Conservation (phyloP, 805 yeast species). For the Candida ovalis region DNA sequence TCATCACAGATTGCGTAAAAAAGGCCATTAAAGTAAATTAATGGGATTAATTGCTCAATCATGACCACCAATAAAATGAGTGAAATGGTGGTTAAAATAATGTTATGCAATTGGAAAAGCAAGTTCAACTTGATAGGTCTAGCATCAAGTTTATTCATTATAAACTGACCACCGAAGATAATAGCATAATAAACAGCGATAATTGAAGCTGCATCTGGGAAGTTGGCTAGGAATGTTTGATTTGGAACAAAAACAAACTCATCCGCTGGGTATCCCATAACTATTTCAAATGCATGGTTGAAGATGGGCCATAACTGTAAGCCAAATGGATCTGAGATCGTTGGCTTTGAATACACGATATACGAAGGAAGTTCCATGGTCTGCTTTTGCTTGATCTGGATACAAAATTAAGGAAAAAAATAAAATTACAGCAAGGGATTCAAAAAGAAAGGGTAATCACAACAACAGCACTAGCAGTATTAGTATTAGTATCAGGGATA, state of each 20-base stretch:
- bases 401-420: background rate
- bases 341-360: constrained; percentile 26
- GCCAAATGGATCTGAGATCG: constrained; percentile 43
- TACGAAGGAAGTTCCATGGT: constrained; percentile 18
- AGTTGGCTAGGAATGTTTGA: constrained; percentile 64
- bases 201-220: constrained; percentile 48
- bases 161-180: constrained; percentile 79
- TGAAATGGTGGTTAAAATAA: constrained; percentile 67
- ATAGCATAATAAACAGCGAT: constrained; percentile 68
- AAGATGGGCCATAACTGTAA: constrained; percentile 68
- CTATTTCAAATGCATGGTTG: constrained; percentile 40
- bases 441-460: background rate
- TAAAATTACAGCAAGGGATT: background rate
- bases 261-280: constrained; percentile 55
- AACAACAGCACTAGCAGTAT: too few species aligned
- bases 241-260: constrained; percentile 66
- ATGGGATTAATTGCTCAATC: constrained; percentile 83
- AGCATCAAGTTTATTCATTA: constrained; percentile 46
- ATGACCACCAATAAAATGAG: constrained; percentile 61
- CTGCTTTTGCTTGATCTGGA: background rate
- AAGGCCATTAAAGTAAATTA: constrained; percentile 67
- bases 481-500: too few species aligned
- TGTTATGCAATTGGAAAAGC: constrained; percentile 82
- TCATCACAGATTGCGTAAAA: constrained; percentile 78
- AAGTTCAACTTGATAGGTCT: constrained; percentile 71